These are phyloP conservation scores for Thymus quinquecostatus DNA, from an alignment of 257 asterid species.

Conservation along the genomic window DNA sequence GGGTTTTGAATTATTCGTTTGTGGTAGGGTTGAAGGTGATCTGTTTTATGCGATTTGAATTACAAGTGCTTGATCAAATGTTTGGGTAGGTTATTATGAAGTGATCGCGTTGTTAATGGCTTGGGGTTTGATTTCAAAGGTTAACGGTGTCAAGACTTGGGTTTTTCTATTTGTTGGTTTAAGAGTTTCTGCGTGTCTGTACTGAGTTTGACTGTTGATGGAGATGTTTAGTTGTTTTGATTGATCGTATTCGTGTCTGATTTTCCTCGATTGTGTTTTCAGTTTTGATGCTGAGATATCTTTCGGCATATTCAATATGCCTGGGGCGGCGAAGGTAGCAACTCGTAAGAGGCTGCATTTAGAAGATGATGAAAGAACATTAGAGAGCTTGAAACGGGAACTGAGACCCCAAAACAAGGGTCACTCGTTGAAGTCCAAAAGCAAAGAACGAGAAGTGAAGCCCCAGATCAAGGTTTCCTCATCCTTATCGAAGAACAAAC, in stretches of 20 bases:
- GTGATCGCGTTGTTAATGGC: slow-evolving; percentile 38
- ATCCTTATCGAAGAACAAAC: slow-evolving; percentile 40
- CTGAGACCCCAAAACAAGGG: slow-evolving; percentile 44
- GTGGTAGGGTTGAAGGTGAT: slow-evolving; percentile 11
- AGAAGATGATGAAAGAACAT: slow-evolving; percentile 47
- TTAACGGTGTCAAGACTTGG: not conserved
- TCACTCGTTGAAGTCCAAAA: slow-evolving; percentile 38
- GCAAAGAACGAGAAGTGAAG: slow-evolving; percentile 47
- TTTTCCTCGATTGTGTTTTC: slow-evolving; percentile 29
- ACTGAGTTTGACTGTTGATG: not conserved
- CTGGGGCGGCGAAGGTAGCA: slow-evolving; percentile 49
- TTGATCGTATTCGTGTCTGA: slow-evolving; percentile 3
- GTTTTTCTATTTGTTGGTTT: slow-evolving; percentile 26
- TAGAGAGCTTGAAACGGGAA: slow-evolving; percentile 46
- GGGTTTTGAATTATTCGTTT: slow-evolving; percentile 18
- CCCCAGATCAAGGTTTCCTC: slow-evolving; percentile 38
- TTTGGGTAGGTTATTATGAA: slow-evolving; percentile 20
- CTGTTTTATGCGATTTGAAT: slow-evolving; percentile 23
- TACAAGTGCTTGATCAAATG: slow-evolving; percentile 32
- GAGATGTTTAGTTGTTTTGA: slow-evolving; percentile 17
- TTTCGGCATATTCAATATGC: slow-evolving; percentile 45
- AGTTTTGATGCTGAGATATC: slow-evolving; percentile 40
- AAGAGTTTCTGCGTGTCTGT: not conserved
- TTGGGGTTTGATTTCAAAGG: slow-evolving; percentile 39
- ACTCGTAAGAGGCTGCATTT: slow-evolving; percentile 35